Conservation (phyloP, 129 eudicot species). For the Flaveria bidentis region DNA sequence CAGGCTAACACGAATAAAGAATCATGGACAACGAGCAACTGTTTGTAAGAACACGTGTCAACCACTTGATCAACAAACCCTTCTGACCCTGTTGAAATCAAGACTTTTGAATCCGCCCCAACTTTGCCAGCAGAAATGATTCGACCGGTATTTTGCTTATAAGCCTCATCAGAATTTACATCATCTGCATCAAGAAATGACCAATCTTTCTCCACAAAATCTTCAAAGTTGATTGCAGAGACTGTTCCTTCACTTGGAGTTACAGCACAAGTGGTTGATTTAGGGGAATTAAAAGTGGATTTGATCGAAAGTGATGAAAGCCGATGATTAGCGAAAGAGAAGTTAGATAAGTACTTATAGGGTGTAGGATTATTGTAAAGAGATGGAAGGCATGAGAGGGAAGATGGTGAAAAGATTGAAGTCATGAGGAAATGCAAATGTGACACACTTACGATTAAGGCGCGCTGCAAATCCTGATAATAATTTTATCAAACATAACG, state of each 20-base stretch:
- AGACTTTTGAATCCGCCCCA: conserved; percentile 53
- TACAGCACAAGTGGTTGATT: conserved; percentile 28
- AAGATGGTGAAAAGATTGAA: conserved; percentile 41
- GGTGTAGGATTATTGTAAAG: conserved; percentile 24
- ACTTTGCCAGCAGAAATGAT: conserved; percentile 70
- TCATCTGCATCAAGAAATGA: conserved; percentile 72
- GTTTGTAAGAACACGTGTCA: conserved; percentile 52
- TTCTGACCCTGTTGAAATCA: conserved; percentile 80
- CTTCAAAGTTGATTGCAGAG: conserved; percentile 63
- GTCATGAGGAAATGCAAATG: background rate
- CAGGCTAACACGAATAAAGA: conserved; percentile 73
- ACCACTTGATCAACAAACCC: conserved; percentile 75
- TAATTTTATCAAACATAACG: background rate
- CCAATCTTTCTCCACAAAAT: conserved; percentile 81
- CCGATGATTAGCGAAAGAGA: background rate
- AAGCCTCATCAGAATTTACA: conserved; percentile 39
- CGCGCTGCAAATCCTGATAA: background rate
- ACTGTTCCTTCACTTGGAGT: conserved; percentile 54
- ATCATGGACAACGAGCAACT: conserved; percentile 81
- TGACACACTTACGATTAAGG: background rate
- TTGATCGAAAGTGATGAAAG: conserved; percentile 28
- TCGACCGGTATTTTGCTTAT: conserved; percentile 44
- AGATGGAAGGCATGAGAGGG: conserved; percentile 37
- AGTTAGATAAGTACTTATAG: conserved; percentile 20
- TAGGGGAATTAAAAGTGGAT: conserved; percentile 30